These are phyloP conservation scores for Picea mariana DNA, from an alignment of 83 land plant genomes.

Conservation along the genomic window DNA sequence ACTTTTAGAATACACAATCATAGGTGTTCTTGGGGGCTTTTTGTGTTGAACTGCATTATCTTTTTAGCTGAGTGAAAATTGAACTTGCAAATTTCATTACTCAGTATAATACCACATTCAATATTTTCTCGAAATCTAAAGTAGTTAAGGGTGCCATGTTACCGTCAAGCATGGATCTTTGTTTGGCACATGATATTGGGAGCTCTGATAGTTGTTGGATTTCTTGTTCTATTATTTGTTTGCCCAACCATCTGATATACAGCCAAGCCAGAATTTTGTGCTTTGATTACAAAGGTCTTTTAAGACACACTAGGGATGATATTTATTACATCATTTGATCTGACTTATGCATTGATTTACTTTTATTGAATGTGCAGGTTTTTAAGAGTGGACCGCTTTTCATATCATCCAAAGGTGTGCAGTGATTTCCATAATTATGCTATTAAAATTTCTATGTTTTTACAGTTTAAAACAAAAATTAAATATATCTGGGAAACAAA, in stretches of 20 bases:
- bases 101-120: too few species aligned
- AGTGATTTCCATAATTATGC: background rate
- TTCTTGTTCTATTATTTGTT: background rate
- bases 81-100: too few species aligned
- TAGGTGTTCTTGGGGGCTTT: too few species aligned
- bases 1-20: too few species aligned
- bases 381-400: slow-evolving; percentile 20
- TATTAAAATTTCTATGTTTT: background rate
- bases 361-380: slow-evolving; percentile 14
- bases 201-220: background rate
- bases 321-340: background rate
- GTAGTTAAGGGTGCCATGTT: background rate
- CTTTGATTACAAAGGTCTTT: background rate
- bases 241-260: background rate
- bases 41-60: too few species aligned
- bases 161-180: background rate
- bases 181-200: background rate
- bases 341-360: background rate
- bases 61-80: too few species aligned
- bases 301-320: background rate
- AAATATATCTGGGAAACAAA: background rate
- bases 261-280: background rate
- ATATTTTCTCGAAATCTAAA: too few species aligned
- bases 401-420: slow-evolving; percentile 19
- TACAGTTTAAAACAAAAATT: background rate